phyloP scores from a whole-genome alignment of 2,329 filamentous ascomycete genomes.

The Aspergillus calidoustus region DNA sequence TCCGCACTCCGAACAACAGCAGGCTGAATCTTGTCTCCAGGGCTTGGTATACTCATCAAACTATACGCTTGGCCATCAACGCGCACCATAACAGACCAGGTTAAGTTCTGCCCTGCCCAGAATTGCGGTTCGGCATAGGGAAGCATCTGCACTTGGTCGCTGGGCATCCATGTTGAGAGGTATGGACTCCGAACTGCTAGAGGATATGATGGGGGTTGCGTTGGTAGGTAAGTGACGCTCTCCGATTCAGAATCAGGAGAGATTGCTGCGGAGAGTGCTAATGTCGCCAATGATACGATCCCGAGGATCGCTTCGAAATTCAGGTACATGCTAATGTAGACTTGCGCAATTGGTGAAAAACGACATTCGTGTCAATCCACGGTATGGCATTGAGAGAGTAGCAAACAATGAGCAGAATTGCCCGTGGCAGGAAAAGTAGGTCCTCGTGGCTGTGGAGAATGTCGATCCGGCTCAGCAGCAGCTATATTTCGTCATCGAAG shows the following conservation, averaged over 20 bases:
- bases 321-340: constrained; percentile 18
- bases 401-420: not conserved
- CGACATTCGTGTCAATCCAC: not conserved
- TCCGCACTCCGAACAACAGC: constrained; percentile 41
- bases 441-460: not conserved
- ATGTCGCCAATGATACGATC: constrained; percentile 30
- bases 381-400: not conserved
- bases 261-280: constrained; percentile 22
- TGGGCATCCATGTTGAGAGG: constrained; percentile 51
- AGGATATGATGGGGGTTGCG: constrained; percentile 49
- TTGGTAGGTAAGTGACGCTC: constrained; percentile 29
- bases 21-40: constrained; percentile 32
- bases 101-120: constrained; percentile 48
- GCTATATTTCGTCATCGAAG: constrained; percentile 13
- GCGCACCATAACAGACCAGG: constrained; percentile 49
- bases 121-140: constrained; percentile 48
- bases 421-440: not conserved
- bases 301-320: constrained; percentile 24
- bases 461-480: constrained; percentile 9
- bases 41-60: constrained; percentile 45
- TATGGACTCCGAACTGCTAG: constrained; percentile 51
- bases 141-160: constrained; percentile 41
- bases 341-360: not conserved
- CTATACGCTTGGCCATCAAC: constrained; percentile 48
- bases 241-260: constrained; percentile 7